Base-by-base conservation (phyloP, 805 yeast genomes). In the Pichia insulana region DNA sequence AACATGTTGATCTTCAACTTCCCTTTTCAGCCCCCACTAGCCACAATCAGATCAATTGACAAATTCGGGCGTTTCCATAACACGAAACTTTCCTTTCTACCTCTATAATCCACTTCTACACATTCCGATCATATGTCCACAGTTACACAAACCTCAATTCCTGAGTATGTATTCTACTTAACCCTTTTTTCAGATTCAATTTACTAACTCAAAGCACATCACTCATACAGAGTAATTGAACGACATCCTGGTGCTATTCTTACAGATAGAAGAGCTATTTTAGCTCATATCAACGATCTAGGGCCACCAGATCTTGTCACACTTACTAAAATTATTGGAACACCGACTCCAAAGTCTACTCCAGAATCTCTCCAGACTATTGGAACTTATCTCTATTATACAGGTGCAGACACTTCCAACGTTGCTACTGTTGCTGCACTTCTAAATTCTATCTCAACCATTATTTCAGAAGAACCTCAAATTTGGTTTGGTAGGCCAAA, bases 401-500 rank as follows among this genome's bases (percentile, higher is more conserved):
- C 85, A 0, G 95, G 95, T 7, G 70, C 79, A 2, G 90, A 84
- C 55, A 80, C 83, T 16, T 77, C 86, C 19, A 80, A 77, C 52
- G 74, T 86, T 13, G 84, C 92, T 1, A 73, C 88, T 1, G 78
- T 84, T 42, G 89, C 90, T 10, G 88, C 88, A 1, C 78, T 78
- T 44, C 63, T 83, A 43, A 83, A 82, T 56, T 72, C 76, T 7
- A 58, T 84, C 49, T 80, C 87, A 28, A 83, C 74, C 42, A 66
- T 79, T 30, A 77, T 84, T 26, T 65, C 69, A 12, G 76, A 73
- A 45, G 64, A 74, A 27, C 76, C 78, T 6, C 95, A 84, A 58
- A 65, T 74, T 36, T 84, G 95, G 95, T 84, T 83, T 64, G 88
- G 89, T 12, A 85, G 79, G 55, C 71, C 69, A 48, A 83, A 75